Conservation (phyloP, 768 basidiomycete genomes). For the Phlebiopsis gigantea region DNA sequence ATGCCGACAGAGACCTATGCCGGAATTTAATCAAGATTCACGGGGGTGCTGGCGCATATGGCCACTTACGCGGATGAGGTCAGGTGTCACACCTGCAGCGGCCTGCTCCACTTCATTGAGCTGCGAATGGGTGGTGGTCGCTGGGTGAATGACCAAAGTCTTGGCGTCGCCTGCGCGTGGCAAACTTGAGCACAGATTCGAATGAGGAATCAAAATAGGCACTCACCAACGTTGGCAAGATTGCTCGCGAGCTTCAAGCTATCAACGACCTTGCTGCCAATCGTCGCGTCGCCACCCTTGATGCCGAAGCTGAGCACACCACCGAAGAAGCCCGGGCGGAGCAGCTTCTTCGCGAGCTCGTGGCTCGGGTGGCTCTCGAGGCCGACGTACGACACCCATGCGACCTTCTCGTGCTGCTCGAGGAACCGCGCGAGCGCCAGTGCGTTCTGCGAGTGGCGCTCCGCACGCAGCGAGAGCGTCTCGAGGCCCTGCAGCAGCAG, state of each 20-base stretch:
- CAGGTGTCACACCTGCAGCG: slow-evolving; percentile 66
- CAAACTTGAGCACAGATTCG: too few relatives aligned
- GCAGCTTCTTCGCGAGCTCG: slow-evolving; percentile 46
- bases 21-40: not conserved
- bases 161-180: slow-evolving; percentile 54
- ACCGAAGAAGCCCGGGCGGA: slow-evolving; percentile 55
- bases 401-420: slow-evolving; percentile 55
- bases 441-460: slow-evolving; percentile 69
- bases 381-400: slow-evolving; percentile 80
- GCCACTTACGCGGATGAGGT: slow-evolving; percentile 60
- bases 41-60: not conserved
- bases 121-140: slow-evolving; percentile 73
- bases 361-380: slow-evolving; percentile 58
- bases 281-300: slow-evolving; percentile 43
- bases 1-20: slow-evolving; percentile 35
- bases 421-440: slow-evolving; percentile 67
- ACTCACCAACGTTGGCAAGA: slow-evolving; percentile 62
- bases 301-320: slow-evolving; percentile 79
- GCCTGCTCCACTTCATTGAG: slow-evolving; percentile 55
- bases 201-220: slow-evolving; percentile 16
- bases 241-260: slow-evolving; percentile 64
- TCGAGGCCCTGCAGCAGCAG: slow-evolving; percentile 75
- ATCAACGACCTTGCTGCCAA: slow-evolving; percentile 62
- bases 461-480: slow-evolving; percentile 64
- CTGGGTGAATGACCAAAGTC: slow-evolving; percentile 76